phyloP scores from a whole-genome alignment of 1,139 yeast species.

The Blastobotrys ciferrii region DNA sequence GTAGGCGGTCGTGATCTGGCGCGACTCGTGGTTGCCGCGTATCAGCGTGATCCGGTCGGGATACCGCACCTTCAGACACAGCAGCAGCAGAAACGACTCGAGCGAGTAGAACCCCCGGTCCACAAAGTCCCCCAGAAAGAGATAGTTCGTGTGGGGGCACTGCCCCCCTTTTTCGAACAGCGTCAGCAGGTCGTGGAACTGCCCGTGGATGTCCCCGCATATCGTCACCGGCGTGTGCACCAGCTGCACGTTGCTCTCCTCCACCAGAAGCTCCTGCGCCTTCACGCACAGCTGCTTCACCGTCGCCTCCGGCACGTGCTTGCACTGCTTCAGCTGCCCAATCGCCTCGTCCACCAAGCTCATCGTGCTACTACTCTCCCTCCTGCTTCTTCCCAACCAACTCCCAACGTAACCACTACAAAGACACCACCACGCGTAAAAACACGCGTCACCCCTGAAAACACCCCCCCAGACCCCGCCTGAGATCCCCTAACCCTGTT shows the following conservation, averaged over 20 bases:
- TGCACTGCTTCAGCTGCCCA: conserved; percentile 63
- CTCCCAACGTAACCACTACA: not conserved
- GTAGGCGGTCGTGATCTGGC: conserved; percentile 97
- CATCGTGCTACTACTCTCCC: conserved; percentile 21
- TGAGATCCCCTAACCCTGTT: too few relatives aligned
- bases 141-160: conserved; percentile 72
- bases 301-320: conserved; percentile 77
- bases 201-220: conserved; percentile 98
- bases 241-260: conserved; percentile 91
- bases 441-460: too few relatives aligned
- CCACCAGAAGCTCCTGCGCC: conserved; percentile 86
- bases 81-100: conserved; percentile 71
- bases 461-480: too few relatives aligned
- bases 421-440: too few relatives aligned
- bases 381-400: not conserved
- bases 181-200: conserved; percentile 86
- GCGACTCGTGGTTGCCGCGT: conserved; percentile 94
- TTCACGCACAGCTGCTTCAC: conserved; percentile 79
- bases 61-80: conserved; percentile 83
- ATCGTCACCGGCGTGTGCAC: conserved; percentile 94
- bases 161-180: conserved; percentile 82
- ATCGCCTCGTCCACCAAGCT: conserved; percentile 43
- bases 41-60: conserved; percentile 94
- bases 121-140: conserved; percentile 80
- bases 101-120: conserved; percentile 95